Evolutionary conservation across 495 filamentous ascomycete species (phyloP).

Genomic region (Jackrogersella minutella): DNA sequence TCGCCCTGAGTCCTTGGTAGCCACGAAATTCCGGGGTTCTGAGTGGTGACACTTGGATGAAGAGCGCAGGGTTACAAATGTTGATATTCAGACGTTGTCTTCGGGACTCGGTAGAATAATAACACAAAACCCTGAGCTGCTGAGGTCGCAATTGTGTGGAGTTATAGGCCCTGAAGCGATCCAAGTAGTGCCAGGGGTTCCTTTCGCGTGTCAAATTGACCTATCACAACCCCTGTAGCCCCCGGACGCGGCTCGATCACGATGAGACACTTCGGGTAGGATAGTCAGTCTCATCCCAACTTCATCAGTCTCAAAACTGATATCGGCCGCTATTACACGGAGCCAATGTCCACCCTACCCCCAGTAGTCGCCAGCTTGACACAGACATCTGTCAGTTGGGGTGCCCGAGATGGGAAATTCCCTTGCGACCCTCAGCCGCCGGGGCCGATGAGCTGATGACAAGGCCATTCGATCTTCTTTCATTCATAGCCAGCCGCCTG

Average conservation of each 20-base stretch:
- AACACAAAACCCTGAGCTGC: conserved; percentile 3
- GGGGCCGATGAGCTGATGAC: conserved; percentile 22
- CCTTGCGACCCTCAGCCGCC: neutral
- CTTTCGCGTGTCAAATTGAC: neutral
- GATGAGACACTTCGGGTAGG: conserved; percentile 41
- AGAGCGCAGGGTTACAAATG: conserved; percentile 1
- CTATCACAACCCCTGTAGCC: conserved; percentile 31
- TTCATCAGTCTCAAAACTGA: conserved; percentile 36
- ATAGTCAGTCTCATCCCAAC: conserved; percentile 46
- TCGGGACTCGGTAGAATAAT: neutral
- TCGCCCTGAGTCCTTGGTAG: conserved; percentile 1
- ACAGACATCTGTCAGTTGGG: conserved; percentile 13
- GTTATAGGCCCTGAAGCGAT: conserved; percentile 29
- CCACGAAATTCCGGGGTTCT: conserved; percentile 17
- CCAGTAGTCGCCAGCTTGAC: conserved; percentile 15
- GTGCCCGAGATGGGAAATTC: conserved; percentile 18
- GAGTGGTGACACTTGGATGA: neutral
- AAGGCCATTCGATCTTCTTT: conserved; percentile 22
- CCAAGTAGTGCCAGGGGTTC: conserved; percentile 31
- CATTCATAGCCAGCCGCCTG: conserved; percentile 2
- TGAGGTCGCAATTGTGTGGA: conserved; percentile 1
- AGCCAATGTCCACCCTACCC: conserved; percentile 16
- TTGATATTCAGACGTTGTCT: conserved; percentile 2
- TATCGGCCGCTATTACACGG: conserved; percentile 30
- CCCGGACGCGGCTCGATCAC: conserved; percentile 40